phyloP scores from a whole-genome alignment of 108 stramenopile genomes.

The Cyclostephanos invisitatus region DNA sequence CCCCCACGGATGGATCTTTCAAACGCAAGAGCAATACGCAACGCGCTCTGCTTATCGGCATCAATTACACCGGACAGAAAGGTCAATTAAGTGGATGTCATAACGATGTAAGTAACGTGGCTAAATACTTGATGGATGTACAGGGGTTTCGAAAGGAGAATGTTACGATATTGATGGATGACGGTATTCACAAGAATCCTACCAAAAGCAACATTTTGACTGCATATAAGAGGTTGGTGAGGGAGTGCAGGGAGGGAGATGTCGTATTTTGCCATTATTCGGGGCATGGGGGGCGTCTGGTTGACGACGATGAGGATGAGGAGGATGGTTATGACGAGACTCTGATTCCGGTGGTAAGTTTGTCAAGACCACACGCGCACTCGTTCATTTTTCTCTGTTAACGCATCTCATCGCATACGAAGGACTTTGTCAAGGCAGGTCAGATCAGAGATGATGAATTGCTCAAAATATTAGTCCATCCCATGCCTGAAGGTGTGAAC shows the following conservation, averaged over 20 bases:
- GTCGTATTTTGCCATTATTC: slow-evolving; percentile 82
- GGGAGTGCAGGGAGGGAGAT: slow-evolving; percentile 75
- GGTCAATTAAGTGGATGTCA: slow-evolving; percentile 86
- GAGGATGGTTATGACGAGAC: slow-evolving; percentile 85
- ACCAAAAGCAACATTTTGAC: slow-evolving; percentile 76
- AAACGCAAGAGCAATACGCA: slow-evolving; percentile 37
- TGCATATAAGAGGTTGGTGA: slow-evolving; percentile 71
- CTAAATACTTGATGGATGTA: slow-evolving; percentile 69
- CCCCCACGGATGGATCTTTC: slow-evolving; percentile 54
- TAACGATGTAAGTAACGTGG: slow-evolving; percentile 78
- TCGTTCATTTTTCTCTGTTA: background rate
- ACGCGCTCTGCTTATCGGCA: slow-evolving; percentile 85
- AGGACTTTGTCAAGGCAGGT: slow-evolving; percentile 79
- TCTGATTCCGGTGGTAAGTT: slow-evolving; percentile 72
- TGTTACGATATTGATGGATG: slow-evolving; percentile 92
- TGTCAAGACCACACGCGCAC: background rate
- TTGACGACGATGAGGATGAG: slow-evolving; percentile 62
- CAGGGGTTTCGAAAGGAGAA: slow-evolving; percentile 81
- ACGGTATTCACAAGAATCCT: slow-evolving; percentile 67
- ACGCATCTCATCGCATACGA: background rate
- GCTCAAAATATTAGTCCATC: slow-evolving; percentile 69
- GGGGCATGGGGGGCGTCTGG: slow-evolving; percentile 74
- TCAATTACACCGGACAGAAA: slow-evolving; percentile 87
- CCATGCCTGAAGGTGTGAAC: slow-evolving; percentile 74
- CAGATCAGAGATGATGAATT: slow-evolving; percentile 91